Percentiles rank a stretch among this genome's conserved stretches.
Evolutionary conservation across 2,329 filamentous ascomycete species (phyloP).

Genomic region (Ophiobolus disseminans): DNA sequence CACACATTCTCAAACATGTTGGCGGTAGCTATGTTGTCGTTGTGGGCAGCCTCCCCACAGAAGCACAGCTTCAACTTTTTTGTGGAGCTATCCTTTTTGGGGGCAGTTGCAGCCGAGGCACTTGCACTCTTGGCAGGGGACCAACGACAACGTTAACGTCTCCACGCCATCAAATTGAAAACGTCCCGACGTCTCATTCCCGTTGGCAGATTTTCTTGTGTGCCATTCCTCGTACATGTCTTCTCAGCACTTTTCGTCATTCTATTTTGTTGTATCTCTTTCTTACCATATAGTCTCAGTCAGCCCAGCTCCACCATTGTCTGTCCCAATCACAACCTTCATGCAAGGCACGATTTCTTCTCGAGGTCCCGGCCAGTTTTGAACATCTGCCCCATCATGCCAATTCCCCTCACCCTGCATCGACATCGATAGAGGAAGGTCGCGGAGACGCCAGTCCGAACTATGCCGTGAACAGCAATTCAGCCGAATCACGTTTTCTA

Average conservation of each 20-base stretch:
- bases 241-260: neutral
- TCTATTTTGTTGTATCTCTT: no score
- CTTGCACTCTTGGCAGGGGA: constrained; percentile 20
- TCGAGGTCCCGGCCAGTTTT: constrained; percentile 1
- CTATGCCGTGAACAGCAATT: constrained; percentile 10
- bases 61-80: constrained; percentile 32
- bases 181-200: no score
- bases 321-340: constrained; percentile 6
- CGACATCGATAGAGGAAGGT: constrained; percentile 15
- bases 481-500: constrained; percentile 32
- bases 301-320: neutral
- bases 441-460: neutral
- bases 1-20: constrained; percentile 91
- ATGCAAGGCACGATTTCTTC: constrained; percentile 8
- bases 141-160: no score
- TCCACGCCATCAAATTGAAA: no score
- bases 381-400: constrained; percentile 3
- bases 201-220: no score
- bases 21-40: constrained; percentile 4
- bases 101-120: constrained; percentile 24
- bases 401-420: neutral
- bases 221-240: no score
- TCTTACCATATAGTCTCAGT: neutral
- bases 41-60: neutral
- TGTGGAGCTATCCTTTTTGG: constrained; percentile 25